Conservation (phyloP, 2,329 filamentous ascomycete genomes). For the Cercospora citrullina region DNA sequence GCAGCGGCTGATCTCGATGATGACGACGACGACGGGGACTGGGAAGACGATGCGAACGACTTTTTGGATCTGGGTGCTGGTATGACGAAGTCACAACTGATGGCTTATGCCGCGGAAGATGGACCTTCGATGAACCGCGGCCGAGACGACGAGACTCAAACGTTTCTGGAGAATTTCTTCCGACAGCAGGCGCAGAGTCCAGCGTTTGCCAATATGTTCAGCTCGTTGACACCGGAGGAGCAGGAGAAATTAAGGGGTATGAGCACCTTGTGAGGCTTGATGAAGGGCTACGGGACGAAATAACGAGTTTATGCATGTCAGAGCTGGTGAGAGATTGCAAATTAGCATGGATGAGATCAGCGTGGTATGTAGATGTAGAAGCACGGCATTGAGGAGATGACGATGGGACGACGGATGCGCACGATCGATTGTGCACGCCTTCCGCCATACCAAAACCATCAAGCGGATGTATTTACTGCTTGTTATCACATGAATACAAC, state of each 20-base stretch:
- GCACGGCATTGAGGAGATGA: background rate
- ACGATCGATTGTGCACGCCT: background rate
- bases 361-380: background rate
- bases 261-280: slow-evolving; percentile 21
- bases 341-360: background rate
- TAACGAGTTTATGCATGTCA: background rate
- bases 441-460: background rate
- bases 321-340: background rate
- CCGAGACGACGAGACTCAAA: slow-evolving; percentile 87
- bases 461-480: background rate
- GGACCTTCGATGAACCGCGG: slow-evolving; percentile 56
- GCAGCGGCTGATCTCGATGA: slow-evolving; percentile 64
- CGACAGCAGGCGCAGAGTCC: slow-evolving; percentile 54
- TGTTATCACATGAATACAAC: background rate
- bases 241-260: slow-evolving; percentile 51
- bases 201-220: slow-evolving; percentile 58
- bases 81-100: slow-evolving; percentile 66
- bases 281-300: background rate
- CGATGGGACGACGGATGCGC: background rate
- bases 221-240: slow-evolving; percentile 55
- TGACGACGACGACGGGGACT: slow-evolving; percentile 68
- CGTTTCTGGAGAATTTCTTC: slow-evolving; percentile 82
- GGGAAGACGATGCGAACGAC: slow-evolving; percentile 80
- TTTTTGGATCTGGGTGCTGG: slow-evolving; percentile 68
- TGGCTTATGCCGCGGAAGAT: slow-evolving; percentile 67